Evolutionary conservation across 345 rosid genomes (phyloP), one percentile per base, ranked within the genome.

Genomic region (Dipteronia sinensis): DNA sequence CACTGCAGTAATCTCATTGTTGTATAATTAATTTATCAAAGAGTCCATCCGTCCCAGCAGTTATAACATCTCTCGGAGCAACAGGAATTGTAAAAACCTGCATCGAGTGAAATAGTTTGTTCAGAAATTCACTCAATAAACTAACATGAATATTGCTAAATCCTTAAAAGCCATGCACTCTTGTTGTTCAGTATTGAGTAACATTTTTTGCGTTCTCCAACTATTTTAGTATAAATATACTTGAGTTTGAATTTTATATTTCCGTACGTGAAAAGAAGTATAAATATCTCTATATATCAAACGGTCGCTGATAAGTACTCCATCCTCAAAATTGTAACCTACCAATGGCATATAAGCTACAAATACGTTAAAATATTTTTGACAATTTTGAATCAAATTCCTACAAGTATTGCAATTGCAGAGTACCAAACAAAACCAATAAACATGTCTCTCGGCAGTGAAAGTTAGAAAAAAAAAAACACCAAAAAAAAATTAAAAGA

Each of bases 21-120:
- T 92, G 87, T 96, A 96, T n/a, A n/a, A n/a, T n/a, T 79, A 96
- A 78, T 83, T 96, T 96, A 82, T 96, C 99, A 62, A 96, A 96
- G 63, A 96, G 83, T 17, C 99, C 99, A 86, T 96, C 99, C 3
- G 98, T 94, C 75, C 99, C 99, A 42, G 97, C 88, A 73, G 94
- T 84, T 71, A 94, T 84, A 40, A 91, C 97, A 72, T 96, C 99
- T 77, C 99, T 97, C 1, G 93, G 98, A 80, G 97, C 95, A 75
- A 94, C 95, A 76, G 93, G 83, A 58, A 96, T 86, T 4, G 91
- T 82, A 82, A 96, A 94, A 69, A 96, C 92, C 97, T 94, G 87
- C 73, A 79, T 29, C 53, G 63, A 69, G 74, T n/a, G 61, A 49
- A 34, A 71, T 29, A 56, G 64, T 16, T 75, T 23, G 23, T 70